phyloP scores from a whole-genome alignment of 176 grass and related monocot species.

The Aegilops umbellulata region DNA sequence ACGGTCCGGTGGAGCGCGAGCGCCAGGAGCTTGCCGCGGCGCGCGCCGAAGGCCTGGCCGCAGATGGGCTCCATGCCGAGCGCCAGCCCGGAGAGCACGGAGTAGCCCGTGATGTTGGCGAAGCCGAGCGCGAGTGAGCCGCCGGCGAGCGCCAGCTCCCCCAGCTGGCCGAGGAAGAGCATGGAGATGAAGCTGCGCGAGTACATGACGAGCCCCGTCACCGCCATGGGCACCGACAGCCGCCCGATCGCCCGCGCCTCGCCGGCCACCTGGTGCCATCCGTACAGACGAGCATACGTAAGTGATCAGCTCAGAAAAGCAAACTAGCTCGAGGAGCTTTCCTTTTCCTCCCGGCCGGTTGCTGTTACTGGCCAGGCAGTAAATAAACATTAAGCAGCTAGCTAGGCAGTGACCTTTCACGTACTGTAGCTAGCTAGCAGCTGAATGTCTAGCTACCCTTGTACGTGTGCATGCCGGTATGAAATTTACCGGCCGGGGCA shows the following conservation, averaged over 20 bases:
- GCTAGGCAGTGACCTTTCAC: background rate
- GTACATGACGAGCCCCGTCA: slow-evolving; percentile 89
- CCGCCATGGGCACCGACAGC: slow-evolving; percentile 72
- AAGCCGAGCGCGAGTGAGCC: slow-evolving; percentile 86
- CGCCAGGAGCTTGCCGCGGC: slow-evolving; percentile 59
- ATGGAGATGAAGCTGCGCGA: slow-evolving; percentile 91
- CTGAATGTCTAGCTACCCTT: background rate
- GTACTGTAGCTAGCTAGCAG: slow-evolving; percentile 16
- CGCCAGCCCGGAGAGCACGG: slow-evolving; percentile 79
- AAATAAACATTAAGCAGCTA: slow-evolving; percentile 10
- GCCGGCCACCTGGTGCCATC: slow-evolving; percentile 55
- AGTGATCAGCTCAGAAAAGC: background rate
- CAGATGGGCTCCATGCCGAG: slow-evolving; percentile 98
- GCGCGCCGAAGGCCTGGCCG: slow-evolving; percentile 89
- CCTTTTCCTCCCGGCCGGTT: slow-evolving; percentile 26
- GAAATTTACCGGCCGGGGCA: background rate
- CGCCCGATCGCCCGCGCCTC: slow-evolving; percentile 74
- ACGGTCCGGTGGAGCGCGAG: slow-evolving; percentile 81
- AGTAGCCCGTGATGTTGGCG: slow-evolving; percentile 98
- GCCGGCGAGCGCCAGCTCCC: slow-evolving; percentile 78
- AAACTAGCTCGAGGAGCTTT: slow-evolving; percentile 8
- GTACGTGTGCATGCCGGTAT: background rate
- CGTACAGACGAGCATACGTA: slow-evolving; percentile 17
- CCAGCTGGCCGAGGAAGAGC: slow-evolving; percentile 80
- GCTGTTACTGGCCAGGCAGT: slow-evolving; percentile 21